Conservation (phyloP, 2,329 filamentous ascomycete genomes). For the Fusarium xyrophilum region DNA sequence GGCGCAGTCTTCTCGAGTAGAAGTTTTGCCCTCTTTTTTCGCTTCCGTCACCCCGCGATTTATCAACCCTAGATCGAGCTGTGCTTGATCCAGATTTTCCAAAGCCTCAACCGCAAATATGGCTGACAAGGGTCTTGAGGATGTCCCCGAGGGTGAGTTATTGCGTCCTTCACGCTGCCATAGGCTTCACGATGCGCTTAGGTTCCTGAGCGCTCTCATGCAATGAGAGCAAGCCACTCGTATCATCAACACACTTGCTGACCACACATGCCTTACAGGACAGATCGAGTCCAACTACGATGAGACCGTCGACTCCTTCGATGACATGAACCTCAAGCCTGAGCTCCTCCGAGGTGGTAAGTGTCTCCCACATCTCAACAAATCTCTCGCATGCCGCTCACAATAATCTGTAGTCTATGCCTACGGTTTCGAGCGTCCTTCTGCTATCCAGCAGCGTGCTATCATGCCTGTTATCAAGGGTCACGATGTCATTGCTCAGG, state of each 20-base stretch:
- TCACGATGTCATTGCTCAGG: slow-evolving; percentile 99
- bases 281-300: slow-evolving; percentile 99
- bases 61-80: slow-evolving; percentile 72
- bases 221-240: background rate
- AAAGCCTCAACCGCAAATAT: slow-evolving; percentile 79
- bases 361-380: slow-evolving; percentile 38
- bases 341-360: slow-evolving; percentile 94
- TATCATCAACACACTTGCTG: slow-evolving; percentile 25
- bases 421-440: slow-evolving; percentile 99
- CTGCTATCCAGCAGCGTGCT: slow-evolving; percentile 99
- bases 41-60: slow-evolving; percentile 47
- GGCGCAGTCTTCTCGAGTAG: slow-evolving; percentile 46
- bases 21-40: slow-evolving; percentile 49
- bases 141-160: slow-evolving; percentile 89
- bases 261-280: slow-evolving; percentile 60
- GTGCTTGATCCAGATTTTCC: slow-evolving; percentile 74
- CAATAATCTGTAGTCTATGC: slow-evolving; percentile 73
- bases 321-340: slow-evolving; percentile 95
- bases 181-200: slow-evolving; percentile 4
- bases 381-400: slow-evolving; percentile 39
- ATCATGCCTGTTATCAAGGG: slow-evolving; percentile 99
- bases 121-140: slow-evolving; percentile 99
- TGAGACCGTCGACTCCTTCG: slow-evolving; percentile 99
- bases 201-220: slow-evolving; percentile 1
- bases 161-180: slow-evolving; percentile 9